Evolutionary conservation across 768 basidiomycete genomes (phyloP).

Genomic region (Hygrocybe coccinea): DNA sequence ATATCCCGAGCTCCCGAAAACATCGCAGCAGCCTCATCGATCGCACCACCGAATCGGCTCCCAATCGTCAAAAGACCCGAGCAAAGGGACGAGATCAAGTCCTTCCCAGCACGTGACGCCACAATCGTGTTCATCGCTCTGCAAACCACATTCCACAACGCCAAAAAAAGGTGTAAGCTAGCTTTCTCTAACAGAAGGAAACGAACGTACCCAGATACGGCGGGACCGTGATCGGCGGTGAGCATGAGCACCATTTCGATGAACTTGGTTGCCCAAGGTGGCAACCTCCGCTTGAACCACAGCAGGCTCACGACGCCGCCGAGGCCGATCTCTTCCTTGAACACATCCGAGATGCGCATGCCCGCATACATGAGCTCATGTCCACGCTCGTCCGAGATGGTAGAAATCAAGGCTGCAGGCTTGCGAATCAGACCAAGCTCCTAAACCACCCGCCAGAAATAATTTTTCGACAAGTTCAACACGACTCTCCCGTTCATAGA

Average conservation of each 20-base stretch:
- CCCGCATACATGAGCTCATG: conserved; percentile 98
- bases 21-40: conserved; percentile 95
- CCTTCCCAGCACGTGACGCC: conserved; percentile 98
- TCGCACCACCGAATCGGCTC: conserved; percentile 95
- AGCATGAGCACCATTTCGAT: conserved; percentile 99
- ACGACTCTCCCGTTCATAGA: too few relatives aligned
- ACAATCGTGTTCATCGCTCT: conserved; percentile 99
- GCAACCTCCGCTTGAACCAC: conserved; percentile 95
- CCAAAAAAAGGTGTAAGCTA: neutral
- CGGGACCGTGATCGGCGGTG: conserved; percentile 96
- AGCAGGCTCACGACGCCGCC: conserved; percentile 94
- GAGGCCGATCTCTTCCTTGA: conserved; percentile 94
- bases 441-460: conserved; percentile 10
- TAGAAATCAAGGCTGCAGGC: conserved; percentile 97
- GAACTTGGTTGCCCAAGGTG: conserved; percentile 94
- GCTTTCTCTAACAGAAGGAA: conserved; percentile 20
- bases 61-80: conserved; percentile 97
- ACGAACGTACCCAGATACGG: conserved; percentile 66
- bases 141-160: neutral
- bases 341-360: conserved; percentile 98
- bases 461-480: too few relatives aligned
- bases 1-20: conserved; percentile 89
- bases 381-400: conserved; percentile 98
- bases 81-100: conserved; percentile 92
- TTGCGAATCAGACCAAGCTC: conserved; percentile 98